Evolutionary conservation across 2,329 filamentous ascomycete species (phyloP).

Genomic region (Monosporascus cannonballus): DNA sequence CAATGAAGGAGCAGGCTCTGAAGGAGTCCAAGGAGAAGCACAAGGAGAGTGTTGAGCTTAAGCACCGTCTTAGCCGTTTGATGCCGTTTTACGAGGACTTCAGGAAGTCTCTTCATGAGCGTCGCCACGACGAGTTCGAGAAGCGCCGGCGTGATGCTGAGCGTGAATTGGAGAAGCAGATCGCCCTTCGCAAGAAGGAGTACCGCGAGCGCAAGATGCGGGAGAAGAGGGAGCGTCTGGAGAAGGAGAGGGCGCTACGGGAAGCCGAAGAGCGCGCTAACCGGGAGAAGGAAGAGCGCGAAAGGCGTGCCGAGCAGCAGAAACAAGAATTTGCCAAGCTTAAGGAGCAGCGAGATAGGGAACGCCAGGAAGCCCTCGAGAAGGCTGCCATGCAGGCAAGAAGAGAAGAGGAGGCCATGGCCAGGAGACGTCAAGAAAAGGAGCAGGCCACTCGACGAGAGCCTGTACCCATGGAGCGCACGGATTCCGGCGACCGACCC

Average conservation of each 20-base stretch:
- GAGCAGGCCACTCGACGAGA: slow-evolving; percentile 39
- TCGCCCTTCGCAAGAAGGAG: slow-evolving; percentile 81
- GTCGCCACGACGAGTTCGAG: slow-evolving; percentile 92
- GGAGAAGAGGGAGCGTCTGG: slow-evolving; percentile 80
- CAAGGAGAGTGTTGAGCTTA: slow-evolving; percentile 85
- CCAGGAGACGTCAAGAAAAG: slow-evolving; percentile 63
- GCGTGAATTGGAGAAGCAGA: slow-evolving; percentile 88
- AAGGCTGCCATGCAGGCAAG: slow-evolving; percentile 66
- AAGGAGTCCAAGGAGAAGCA: slow-evolving; percentile 81
- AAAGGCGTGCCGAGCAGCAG: slow-evolving; percentile 72
- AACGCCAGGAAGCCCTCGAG: slow-evolving; percentile 62
- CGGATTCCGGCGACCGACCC: slow-evolving; percentile 40
- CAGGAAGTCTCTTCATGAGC: slow-evolving; percentile 73
- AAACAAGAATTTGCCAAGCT: slow-evolving; percentile 61
- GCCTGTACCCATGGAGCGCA: slow-evolving; percentile 34
- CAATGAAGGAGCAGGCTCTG: slow-evolving; percentile 69
- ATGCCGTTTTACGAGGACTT: slow-evolving; percentile 82
- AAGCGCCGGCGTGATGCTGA: slow-evolving; percentile 87
- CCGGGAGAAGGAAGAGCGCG: slow-evolving; percentile 81
- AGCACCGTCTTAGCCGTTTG: slow-evolving; percentile 82
- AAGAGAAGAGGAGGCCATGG: slow-evolving; percentile 83
- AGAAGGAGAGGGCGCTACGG: slow-evolving; percentile 67
- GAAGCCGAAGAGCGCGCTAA: slow-evolving; percentile 83
- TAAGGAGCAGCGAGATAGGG: slow-evolving; percentile 60
- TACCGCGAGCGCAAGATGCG: slow-evolving; percentile 74